Percentiles rank a stretch among this genome's conserved stretches.
These are phyloP conservation scores for Plasmodium knowlesi DNA, from an alignment of 169 alveolate species.

Conservation along the genomic window DNA sequence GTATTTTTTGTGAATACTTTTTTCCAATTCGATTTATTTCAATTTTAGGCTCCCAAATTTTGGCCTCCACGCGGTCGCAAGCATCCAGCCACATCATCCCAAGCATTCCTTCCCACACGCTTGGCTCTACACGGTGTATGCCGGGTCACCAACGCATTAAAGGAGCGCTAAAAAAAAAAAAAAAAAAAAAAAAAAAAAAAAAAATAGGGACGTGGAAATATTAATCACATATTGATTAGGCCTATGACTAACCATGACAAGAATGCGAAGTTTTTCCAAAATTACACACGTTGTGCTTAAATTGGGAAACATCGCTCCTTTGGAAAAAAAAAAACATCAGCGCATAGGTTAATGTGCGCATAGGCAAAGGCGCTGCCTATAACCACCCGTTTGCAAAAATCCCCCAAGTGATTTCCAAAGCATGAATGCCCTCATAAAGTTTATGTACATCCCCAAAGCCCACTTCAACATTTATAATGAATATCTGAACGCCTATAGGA, in stretches of 20 bases:
- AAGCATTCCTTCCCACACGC: neutral
- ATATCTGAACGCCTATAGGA: constrained; percentile 55
- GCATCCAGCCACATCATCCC: neutral
- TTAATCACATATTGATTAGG: neutral
- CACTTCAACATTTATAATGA: constrained; percentile 68
- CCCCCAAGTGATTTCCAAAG: constrained; percentile 12
- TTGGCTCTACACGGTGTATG: neutral
- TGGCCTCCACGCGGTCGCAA: neutral
- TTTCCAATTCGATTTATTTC: neutral
- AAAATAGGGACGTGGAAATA: neutral
- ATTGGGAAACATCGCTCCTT: neutral
- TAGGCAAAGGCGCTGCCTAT: neutral
- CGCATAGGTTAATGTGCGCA: neutral
- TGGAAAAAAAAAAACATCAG: neutral
- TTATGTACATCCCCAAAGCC: constrained; percentile 27
- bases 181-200: no score
- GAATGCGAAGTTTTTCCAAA: neutral
- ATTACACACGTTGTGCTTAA: neutral
- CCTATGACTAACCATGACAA: neutral
- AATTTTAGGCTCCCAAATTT: neutral
- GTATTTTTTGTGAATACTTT: neutral
- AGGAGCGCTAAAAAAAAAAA: neutral
- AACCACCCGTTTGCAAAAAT: neutral
- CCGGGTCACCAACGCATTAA: neutral
- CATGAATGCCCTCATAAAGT: constrained; percentile 48